These are phyloP conservation scores for Pseudogymnoascus sp. DNA, from an alignment of 2,329 filamentous ascomycete species.

Conservation along the genomic window DNA sequence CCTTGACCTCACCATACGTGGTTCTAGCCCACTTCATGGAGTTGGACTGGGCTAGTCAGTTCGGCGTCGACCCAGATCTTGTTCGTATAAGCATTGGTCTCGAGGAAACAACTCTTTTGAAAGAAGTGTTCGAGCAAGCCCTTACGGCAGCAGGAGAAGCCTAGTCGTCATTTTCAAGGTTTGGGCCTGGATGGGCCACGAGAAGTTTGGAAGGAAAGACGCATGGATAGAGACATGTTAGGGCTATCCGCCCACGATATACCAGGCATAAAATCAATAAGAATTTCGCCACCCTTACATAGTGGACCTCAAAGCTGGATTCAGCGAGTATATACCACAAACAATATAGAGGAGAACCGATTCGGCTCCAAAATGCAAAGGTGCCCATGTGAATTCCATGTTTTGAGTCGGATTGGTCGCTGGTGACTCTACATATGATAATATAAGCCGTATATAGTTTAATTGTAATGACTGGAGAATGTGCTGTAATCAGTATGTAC, in stretches of 20 bases:
- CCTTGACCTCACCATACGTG: slow-evolving; percentile 82
- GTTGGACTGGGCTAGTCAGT: slow-evolving; percentile 79
- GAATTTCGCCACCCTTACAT: not conserved
- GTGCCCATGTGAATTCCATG: not conserved
- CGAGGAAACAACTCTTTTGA: slow-evolving; percentile 65
- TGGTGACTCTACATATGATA: not conserved
- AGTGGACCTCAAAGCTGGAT: not conserved
- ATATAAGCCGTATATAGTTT: not conserved
- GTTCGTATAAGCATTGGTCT: slow-evolving; percentile 84
- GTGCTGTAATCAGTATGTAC: not conserved
- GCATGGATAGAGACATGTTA: not conserved
- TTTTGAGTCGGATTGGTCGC: not conserved
- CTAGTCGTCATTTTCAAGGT: not conserved
- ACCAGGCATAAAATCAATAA: not conserved
- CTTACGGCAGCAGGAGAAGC: slow-evolving; percentile 46
- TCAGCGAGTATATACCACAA: not conserved
- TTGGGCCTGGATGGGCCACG: not conserved
- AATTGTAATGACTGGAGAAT: not conserved
- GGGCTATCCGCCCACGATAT: not conserved
- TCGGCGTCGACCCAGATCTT: slow-evolving; percentile 72
- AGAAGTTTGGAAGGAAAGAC: not conserved
- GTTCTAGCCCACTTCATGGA: slow-evolving; percentile 87
- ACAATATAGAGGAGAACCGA: not conserved
- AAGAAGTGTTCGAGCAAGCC: slow-evolving; percentile 58
- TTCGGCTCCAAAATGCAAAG: not conserved